Evolutionary conservation across 1,139 yeast species (phyloP).

Genomic region (Candida tropicalis): DNA sequence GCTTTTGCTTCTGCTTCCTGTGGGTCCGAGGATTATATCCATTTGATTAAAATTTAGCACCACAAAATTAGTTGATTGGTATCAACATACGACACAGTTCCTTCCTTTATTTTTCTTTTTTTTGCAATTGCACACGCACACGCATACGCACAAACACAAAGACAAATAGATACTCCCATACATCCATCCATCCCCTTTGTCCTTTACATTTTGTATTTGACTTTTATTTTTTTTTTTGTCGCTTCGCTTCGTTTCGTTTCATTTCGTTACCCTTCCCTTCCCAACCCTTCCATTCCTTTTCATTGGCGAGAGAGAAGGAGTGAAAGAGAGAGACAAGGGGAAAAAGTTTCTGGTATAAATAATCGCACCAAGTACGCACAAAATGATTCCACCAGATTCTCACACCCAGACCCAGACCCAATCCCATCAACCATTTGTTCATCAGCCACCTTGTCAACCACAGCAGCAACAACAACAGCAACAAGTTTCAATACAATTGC

Average conservation of each 20-base stretch:
- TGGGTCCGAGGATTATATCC: slow-evolving; percentile 6
- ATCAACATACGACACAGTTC: slow-evolving; percentile 2
- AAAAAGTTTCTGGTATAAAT: slow-evolving; percentile 1
- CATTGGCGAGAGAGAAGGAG: no score
- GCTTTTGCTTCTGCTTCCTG: background rate
- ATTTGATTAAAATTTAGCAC: no score
- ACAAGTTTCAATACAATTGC: background rate
- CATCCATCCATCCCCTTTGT: no score
- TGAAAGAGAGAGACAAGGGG: no score
- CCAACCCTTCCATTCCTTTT: background rate
- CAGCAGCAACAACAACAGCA: background rate
- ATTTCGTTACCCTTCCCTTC: background rate
- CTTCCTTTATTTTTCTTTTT: background rate
- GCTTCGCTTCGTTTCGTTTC: no score
- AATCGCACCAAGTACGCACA: slow-evolving; percentile 1
- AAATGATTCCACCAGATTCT: background rate
- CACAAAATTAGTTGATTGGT: background rate
- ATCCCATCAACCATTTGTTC: background rate
- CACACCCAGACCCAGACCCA: background rate
- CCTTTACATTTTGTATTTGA: no score
- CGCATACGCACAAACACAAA: no score
- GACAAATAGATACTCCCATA: no score
- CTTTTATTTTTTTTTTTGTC: no score
- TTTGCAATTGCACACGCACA: no score
- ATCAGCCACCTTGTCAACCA: background rate